Conservation (phyloP, 208 protist species). For the Vickermania spadyakhi region DNA sequence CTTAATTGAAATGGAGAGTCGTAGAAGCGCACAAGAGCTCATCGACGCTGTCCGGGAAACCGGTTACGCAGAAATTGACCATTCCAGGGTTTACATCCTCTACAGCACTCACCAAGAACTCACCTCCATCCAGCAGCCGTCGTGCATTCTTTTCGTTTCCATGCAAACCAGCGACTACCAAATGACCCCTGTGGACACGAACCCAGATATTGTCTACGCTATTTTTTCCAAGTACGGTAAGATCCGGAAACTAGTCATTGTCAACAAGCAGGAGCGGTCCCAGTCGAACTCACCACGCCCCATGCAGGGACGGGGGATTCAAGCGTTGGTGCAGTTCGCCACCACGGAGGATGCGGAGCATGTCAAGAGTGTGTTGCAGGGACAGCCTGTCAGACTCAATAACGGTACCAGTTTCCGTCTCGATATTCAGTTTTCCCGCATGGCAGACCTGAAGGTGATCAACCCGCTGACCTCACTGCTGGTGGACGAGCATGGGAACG, state of each 20-base stretch:
- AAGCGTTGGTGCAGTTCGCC: conserved; percentile 89
- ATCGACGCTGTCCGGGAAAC: conserved; percentile 82
- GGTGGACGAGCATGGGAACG: conserved; percentile 59
- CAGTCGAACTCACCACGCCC: conserved; percentile 26
- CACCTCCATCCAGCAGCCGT: conserved; percentile 82
- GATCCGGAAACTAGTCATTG: conserved; percentile 84
- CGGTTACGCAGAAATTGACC: conserved; percentile 86
- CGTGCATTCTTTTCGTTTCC: conserved; percentile 81
- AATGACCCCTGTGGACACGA: conserved; percentile 64
- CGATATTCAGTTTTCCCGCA: conserved; percentile 88
- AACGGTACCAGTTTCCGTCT: conserved; percentile 84
- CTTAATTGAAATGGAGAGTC: conserved; percentile 87
- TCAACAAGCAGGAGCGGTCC: conserved; percentile 82
- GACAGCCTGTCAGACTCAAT: conserved; percentile 84
- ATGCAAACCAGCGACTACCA: conserved; percentile 92
- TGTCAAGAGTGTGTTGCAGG: conserved; percentile 87
- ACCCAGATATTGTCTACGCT: conserved; percentile 83
- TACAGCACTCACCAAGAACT: conserved; percentile 87
- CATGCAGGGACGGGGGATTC: conserved; percentile 85
- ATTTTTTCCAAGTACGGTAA: conserved; percentile 86
- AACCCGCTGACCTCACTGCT: conserved; percentile 74
- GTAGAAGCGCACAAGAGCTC: conserved; percentile 79
- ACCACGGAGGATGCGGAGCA: conserved; percentile 59
- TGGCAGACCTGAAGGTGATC: conserved; percentile 87
- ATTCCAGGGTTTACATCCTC: conserved; percentile 85